These are phyloP conservation scores for Trichosporon sp. DNA, from an alignment of 1,284 basidiomycete species.

Conservation along the genomic window DNA sequence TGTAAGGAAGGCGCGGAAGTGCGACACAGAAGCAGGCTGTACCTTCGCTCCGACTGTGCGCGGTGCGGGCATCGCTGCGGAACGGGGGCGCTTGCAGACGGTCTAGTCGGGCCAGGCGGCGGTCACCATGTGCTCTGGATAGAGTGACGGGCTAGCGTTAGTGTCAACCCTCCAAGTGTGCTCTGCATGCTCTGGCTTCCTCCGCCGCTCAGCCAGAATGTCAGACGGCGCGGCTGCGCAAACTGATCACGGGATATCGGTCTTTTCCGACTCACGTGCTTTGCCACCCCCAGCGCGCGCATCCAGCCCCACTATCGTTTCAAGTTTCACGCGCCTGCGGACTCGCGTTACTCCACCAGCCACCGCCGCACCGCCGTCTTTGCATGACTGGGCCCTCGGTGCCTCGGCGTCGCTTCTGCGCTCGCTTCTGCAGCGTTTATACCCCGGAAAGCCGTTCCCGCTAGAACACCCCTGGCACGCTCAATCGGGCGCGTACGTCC, in stretches of 20 bases:
- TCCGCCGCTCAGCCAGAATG: too few species aligned
- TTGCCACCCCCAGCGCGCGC: background rate
- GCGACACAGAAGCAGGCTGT: too few species aligned
- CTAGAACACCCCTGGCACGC: background rate
- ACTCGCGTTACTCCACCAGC: background rate
- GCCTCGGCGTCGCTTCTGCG: too few species aligned
- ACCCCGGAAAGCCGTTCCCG: background rate
- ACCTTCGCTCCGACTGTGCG: too few species aligned
- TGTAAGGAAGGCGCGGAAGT: too few species aligned
- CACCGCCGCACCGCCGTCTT: background rate
- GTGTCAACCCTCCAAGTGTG: too few species aligned
- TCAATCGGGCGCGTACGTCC: background rate
- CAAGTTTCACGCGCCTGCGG: background rate
- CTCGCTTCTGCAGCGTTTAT: background rate
- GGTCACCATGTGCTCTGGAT: background rate
- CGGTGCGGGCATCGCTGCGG: too few species aligned
- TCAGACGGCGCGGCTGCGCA: too few species aligned
- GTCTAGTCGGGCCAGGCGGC: too few species aligned
- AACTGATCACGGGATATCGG: background rate
- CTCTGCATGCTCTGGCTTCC: too few species aligned
- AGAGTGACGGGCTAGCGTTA: background rate
- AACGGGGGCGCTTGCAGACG: too few species aligned
- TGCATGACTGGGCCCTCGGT: too few species aligned
- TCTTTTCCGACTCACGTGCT: constrained; percentile 11
- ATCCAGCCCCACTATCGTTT: background rate